Percentiles rank a stretch among this genome's conserved stretches.
Conservation (phyloP, 2,329 filamentous ascomycete genomes). For the Fusarium annulatum region DNA sequence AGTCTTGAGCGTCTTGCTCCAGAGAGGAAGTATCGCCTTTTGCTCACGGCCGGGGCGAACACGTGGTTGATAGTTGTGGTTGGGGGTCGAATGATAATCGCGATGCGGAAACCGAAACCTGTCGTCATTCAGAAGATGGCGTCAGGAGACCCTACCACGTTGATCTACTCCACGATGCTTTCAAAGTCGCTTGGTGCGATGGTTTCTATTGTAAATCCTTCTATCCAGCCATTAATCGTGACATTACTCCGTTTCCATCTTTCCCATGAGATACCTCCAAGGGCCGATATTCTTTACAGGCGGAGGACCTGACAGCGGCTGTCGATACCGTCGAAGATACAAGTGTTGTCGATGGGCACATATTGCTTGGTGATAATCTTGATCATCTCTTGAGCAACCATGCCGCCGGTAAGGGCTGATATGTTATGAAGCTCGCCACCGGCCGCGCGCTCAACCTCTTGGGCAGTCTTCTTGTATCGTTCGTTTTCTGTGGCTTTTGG, state of each 20-base stretch:
- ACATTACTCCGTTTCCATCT: neutral
- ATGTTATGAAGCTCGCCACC: conserved; percentile 94
- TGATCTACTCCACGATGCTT: neutral
- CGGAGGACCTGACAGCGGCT: conserved; percentile 70
- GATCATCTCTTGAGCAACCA: conserved; percentile 97
- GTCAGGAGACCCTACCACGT: neutral
- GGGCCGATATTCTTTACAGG: conserved; percentile 51
- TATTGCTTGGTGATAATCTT: conserved; percentile 85
- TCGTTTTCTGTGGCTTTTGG: conserved; percentile 62
- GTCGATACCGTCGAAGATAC: conserved; percentile 75
- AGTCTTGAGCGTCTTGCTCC: neutral
- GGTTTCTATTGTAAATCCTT: conserved; percentile 15
- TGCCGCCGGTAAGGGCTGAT: conserved; percentile 85
- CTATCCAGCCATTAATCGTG: conserved; percentile 26
- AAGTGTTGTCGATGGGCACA: conserved; percentile 76
- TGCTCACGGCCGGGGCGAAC: neutral
- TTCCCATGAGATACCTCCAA: neutral
- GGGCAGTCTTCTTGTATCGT: conserved; percentile 64
- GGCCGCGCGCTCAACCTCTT: conserved; percentile 79
- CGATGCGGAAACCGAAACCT: neutral
- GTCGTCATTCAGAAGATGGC: neutral
- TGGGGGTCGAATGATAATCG: neutral
- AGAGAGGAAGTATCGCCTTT: neutral
- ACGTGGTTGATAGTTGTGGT: neutral
- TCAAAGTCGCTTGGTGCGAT: neutral